Evolutionary conservation across 2,329 filamentous ascomycete species (phyloP).

Genomic region (Diaporthe caulivora): DNA sequence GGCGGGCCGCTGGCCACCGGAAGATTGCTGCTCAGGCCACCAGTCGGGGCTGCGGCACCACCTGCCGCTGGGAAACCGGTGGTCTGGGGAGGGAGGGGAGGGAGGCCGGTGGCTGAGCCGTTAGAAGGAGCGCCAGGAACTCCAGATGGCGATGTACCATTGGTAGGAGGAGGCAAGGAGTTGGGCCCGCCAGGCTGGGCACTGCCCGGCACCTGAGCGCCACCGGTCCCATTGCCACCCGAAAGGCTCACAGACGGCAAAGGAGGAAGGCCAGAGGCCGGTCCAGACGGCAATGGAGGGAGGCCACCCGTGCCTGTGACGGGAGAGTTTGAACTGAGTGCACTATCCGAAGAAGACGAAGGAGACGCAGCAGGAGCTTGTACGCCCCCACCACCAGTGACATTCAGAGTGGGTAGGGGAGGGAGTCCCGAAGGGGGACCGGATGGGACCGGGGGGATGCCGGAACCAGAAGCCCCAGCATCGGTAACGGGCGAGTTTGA

Average conservation of each 20-base stretch:
- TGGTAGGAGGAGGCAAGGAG: background rate
- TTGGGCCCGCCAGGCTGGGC: background rate
- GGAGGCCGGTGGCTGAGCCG: background rate
- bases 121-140: background rate
- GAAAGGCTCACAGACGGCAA: background rate
- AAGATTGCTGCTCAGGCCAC: conserved; percentile 13
- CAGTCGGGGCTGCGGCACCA: conserved; percentile 21
- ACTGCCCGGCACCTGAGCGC: background rate
- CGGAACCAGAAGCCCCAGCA: background rate
- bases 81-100: conserved; percentile 6
- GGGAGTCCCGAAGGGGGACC: background rate
- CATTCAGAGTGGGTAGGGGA: conserved; percentile 17
- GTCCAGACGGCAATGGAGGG: background rate
- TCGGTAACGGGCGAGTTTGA: conserved; percentile 21
- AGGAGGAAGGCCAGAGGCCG: background rate
- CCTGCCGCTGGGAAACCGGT: conserved; percentile 10
- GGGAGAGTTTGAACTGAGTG: background rate
- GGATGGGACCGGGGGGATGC: background rate
- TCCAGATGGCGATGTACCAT: background rate
- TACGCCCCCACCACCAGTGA: conserved; percentile 2
- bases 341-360: background rate
- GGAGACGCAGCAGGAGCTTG: background rate
- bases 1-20: background rate
- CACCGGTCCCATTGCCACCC: background rate
- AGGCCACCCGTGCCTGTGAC: background rate